Evolutionary conservation across 139 green algal species (phyloP).

Genomic region (Haematococcus lacustris): DNA sequence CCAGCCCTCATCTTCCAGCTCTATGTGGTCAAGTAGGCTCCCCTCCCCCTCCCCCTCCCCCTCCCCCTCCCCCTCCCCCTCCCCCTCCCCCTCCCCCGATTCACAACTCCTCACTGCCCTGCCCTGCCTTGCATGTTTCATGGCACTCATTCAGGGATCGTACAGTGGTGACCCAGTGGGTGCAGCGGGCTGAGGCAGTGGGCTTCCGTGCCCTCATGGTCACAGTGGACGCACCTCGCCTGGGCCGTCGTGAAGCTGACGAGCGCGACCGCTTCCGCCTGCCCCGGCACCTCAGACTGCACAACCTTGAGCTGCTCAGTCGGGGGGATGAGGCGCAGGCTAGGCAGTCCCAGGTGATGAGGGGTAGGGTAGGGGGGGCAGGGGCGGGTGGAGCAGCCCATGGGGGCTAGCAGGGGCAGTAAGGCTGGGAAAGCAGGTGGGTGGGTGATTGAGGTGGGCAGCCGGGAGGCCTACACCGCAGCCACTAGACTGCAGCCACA

Average conservation of each 20-base stretch:
- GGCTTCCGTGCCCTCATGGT: constrained; percentile 78
- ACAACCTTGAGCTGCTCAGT: constrained; percentile 10
- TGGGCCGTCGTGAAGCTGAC: constrained; percentile 62
- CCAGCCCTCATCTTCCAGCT: constrained; percentile 66
- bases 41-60: too few species aligned
- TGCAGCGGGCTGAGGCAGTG: constrained; percentile 49
- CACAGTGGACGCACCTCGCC: constrained; percentile 78
- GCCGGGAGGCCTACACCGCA: too few species aligned
- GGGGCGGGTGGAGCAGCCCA: neutral
- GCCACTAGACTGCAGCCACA: too few species aligned
- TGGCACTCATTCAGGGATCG: constrained; percentile 46
- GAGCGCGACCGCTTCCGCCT: constrained; percentile 41
- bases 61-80: too few species aligned
- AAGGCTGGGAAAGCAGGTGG: too few species aligned
- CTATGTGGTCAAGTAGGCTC: constrained; percentile 52
- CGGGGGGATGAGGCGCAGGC: neutral
- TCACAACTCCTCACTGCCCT: too few species aligned
- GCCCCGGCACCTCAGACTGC: neutral
- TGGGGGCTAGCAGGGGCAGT: too few species aligned
- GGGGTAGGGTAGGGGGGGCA: too few species aligned
- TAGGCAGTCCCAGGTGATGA: neutral
- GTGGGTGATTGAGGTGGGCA: too few species aligned
- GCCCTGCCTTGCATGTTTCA: too few species aligned
- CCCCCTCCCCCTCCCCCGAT: too few species aligned
- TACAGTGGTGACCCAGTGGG: constrained; percentile 48